Evolutionary conservation across 768 basidiomycete species (phyloP), one percentile per base, ranked within the genome.

Genomic region (Lentinus brumalis): DNA sequence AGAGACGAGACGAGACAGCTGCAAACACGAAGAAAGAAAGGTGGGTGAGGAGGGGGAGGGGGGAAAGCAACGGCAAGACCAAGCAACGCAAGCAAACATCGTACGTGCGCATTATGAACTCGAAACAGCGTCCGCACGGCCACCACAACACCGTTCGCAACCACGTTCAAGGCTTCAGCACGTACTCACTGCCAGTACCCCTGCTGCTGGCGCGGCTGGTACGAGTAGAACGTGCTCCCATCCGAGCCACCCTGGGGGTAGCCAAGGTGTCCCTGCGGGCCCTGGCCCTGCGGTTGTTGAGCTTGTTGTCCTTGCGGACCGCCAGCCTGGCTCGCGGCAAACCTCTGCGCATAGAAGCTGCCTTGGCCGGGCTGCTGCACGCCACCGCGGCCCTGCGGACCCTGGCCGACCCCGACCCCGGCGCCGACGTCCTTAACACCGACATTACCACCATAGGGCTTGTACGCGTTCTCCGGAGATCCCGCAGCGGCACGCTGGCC

Each of bases 391-490:
- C 73, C 76, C 31, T 76, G 75, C 57, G 79, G 80, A 12, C 75
- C 75, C 57, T 76, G 76, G 5, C 80, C 79, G 18, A 79, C 77
- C 14, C 81, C 77, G 26, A 71, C 61, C 40, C 78, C 79, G 41
- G 77, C 80, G 21, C 79, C 78, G 3, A 83, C 83, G 58, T 89
- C 90, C 77, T 90, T 89, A 11, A 81, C 77, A 4, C 73, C 74
- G n/a, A 74, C 77, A 52, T 74, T 74, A 56, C 71, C 75, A 51
- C 81, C 83, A 68, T 91, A 92, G 11, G 88, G 86, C 70, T 92
- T 92, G 75, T 90, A 92, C 15, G 87, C 76, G 8, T 84, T 76
- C 73, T 92, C 91, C 1, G 90, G 89, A 6, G 89, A 90, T 14
- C 79, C 77, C 38, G 81, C 83, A 18, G 79, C 78, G 14, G 81